These are phyloP conservation scores for Apiotrichum mycotoxinovorans DNA, from an alignment of 1,284 basidiomycete genomes.

Conservation along the genomic window DNA sequence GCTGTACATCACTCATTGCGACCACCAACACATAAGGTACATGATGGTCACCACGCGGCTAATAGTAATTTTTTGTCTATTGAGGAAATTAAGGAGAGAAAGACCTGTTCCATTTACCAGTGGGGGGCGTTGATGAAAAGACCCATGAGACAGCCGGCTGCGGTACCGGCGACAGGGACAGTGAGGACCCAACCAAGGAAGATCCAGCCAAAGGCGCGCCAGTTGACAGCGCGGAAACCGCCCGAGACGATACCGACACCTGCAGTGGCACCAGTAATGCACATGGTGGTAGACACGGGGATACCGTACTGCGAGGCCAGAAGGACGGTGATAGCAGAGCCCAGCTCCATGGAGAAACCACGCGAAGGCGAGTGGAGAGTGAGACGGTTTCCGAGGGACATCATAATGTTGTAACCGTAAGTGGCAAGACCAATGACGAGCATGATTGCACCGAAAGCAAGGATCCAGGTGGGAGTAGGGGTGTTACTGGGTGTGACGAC, in stretches of 20 bases:
- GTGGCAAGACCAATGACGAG: conserved; percentile 54
- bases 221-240: conserved; percentile 48
- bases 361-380: conserved; percentile 53
- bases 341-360: conserved; percentile 55
- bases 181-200: conserved; percentile 49
- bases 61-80: too few relatives aligned
- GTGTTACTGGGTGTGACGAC: conserved; percentile 40
- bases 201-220: conserved; percentile 40
- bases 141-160: conserved; percentile 47
- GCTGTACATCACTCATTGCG: too few relatives aligned
- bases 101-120: conserved; percentile 8
- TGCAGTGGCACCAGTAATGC: conserved; percentile 43
- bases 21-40: too few relatives aligned
- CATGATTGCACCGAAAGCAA: conserved; percentile 48
- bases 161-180: conserved; percentile 49
- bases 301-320: conserved; percentile 50
- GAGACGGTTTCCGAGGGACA: conserved; percentile 52
- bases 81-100: too few relatives aligned
- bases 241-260: conserved; percentile 50
- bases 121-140: conserved; percentile 51
- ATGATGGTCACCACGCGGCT: too few relatives aligned
- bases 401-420: conserved; percentile 50
- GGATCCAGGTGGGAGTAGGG: conserved; percentile 52
- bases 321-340: conserved; percentile 52
- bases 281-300: conserved; percentile 51